Evolutionary conservation across 352 stramenopile species (phyloP).

Genomic region (Aphanomyces astaci): DNA sequence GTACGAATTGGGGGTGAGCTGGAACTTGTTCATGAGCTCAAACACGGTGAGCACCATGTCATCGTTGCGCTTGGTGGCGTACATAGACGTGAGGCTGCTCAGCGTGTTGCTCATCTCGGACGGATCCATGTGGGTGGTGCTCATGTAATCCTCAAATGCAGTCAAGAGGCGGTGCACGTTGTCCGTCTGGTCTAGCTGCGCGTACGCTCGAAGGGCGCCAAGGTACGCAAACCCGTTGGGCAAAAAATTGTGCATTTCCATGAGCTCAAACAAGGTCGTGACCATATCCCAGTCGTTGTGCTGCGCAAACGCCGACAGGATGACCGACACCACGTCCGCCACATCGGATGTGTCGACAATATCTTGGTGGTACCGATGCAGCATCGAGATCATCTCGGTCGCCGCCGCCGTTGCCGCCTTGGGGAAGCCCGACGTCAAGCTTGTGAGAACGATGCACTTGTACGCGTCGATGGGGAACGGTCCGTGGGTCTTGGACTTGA

Average conservation of each 20-base stretch:
- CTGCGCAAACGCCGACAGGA: constrained; percentile 17
- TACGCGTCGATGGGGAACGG: constrained; percentile 22
- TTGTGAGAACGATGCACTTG: constrained; percentile 21
- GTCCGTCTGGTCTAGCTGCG: background rate
- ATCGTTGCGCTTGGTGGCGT: constrained; percentile 55
- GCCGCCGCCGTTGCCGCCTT: constrained; percentile 8
- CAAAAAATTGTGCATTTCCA: background rate
- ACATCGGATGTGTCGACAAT: constrained; percentile 22
- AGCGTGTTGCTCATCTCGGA: constrained; percentile 5
- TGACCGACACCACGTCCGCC: constrained; percentile 17
- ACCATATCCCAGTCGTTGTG: constrained; percentile 14
- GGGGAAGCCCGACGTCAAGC: constrained; percentile 7
- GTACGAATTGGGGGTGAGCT: constrained; percentile 60
- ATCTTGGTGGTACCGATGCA: constrained; percentile 10
- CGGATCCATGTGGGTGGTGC: background rate
- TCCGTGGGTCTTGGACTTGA: constrained; percentile 18
- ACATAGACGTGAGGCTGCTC: constrained; percentile 51
- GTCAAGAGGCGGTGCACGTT: background rate
- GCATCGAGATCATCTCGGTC: constrained; percentile 16
- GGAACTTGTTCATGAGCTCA: constrained; percentile 56
- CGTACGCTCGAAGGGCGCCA: constrained; percentile 10
- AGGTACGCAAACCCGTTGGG: constrained; percentile 19
- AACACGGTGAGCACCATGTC: constrained; percentile 70
- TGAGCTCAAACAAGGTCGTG: background rate
- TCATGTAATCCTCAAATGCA: constrained; percentile 19